These are phyloP conservation scores for Xylaria sp. DNA, from an alignment of 2,329 filamentous ascomycete genomes.

Conservation along the genomic window DNA sequence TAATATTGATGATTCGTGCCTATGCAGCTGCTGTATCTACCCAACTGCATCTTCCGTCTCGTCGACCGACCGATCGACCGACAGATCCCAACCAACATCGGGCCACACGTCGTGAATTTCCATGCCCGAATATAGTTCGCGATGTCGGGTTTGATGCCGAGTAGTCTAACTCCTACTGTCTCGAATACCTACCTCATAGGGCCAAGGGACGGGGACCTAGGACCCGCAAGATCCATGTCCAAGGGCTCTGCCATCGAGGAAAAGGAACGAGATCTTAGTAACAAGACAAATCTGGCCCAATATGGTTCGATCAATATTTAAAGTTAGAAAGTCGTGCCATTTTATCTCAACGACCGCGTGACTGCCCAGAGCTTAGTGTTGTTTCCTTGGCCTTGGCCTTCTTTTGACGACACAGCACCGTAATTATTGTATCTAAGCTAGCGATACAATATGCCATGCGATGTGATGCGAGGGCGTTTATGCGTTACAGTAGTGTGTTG, in stretches of 20 bases:
- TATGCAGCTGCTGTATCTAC: too few species aligned
- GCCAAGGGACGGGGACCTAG: neutral
- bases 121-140: neutral
- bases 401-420: neutral
- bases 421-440: too few species aligned
- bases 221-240: slow-evolving; percentile 8
- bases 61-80: too few species aligned
- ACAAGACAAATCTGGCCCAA: slow-evolving; percentile 6
- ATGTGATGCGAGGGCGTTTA: too few species aligned
- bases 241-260: neutral
- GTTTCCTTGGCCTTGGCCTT: slow-evolving; percentile 13
- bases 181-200: neutral
- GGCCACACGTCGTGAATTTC: neutral
- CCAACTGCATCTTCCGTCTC: neutral
- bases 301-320: slow-evolving; percentile 26
- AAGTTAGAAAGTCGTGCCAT: slow-evolving; percentile 16
- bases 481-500: too few species aligned
- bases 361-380: slow-evolving; percentile 6
- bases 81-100: neutral
- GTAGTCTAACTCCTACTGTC: slow-evolving; percentile 2
- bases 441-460: too few species aligned
- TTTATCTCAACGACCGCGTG: slow-evolving; percentile 10
- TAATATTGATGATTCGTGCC: neutral
- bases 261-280: slow-evolving; percentile 3
- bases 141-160: slow-evolving; percentile 3